Conservation (phyloP, 305 asterid genomes). For the Euphrasia arctica region DNA sequence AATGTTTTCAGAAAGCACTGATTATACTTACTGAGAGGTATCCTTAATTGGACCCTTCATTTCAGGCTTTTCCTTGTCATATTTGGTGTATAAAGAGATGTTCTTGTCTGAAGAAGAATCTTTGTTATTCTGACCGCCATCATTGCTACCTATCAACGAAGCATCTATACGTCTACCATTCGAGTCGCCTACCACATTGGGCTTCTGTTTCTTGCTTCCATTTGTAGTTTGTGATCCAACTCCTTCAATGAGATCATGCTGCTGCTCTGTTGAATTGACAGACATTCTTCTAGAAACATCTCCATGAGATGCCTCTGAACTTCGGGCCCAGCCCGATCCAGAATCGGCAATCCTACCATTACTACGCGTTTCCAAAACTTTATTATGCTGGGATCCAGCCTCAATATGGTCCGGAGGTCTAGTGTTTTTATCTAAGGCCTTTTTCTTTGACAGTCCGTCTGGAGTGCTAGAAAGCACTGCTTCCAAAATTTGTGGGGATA, state of each 20-base stretch:
- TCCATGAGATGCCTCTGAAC: constrained; percentile 37
- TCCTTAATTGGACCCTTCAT: constrained; percentile 80
- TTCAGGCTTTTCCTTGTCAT: constrained; percentile 85
- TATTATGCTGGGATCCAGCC: constrained; percentile 38
- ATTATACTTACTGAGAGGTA: constrained; percentile 66
- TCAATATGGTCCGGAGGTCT: constrained; percentile 45
- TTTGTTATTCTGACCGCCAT: constrained; percentile 50
- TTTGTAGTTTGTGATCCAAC: constrained; percentile 44
- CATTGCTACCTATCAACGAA: constrained; percentile 52
- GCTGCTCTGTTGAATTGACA: constrained; percentile 42
- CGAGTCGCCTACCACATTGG: constrained; percentile 43
- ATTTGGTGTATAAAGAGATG: constrained; percentile 60
- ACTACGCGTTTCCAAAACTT: constrained; percentile 39
- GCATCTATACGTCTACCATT: constrained; percentile 56
- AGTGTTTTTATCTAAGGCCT: constrained; percentile 39
- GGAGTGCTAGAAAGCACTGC: constrained; percentile 37
- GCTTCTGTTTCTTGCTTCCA: constrained; percentile 59
- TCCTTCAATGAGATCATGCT: constrained; percentile 41
- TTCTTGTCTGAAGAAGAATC: constrained; percentile 67
- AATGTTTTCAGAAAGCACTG: neutral
- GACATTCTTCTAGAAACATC: constrained; percentile 47
- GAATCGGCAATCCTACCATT: constrained; percentile 48
- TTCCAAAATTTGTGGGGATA: constrained; percentile 46
- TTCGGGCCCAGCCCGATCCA: constrained; percentile 38
- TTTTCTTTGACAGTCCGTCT: constrained; percentile 54